Evolutionary conservation across 805 yeast genomes (phyloP), one percentile per base, ranked within the genome.

Genomic region (Isabelozyma heimii): DNA sequence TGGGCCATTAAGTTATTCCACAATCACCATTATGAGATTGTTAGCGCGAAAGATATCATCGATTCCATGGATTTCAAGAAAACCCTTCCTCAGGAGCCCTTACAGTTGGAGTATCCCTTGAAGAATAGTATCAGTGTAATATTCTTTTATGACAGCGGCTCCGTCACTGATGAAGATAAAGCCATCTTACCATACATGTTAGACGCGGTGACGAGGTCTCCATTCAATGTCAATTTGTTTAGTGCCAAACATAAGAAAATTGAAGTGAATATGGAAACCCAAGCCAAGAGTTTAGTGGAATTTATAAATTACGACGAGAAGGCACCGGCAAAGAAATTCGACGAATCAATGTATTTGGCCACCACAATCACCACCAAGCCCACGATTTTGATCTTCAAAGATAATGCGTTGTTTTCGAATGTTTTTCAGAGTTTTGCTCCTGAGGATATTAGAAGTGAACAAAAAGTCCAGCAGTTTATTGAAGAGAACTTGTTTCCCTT

Each of bases 391-490:
- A 69, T 85, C 17, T 79, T 84, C 62, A 84, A 80, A 55, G 85
- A 85, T 47, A 77, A 79, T 46, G 69, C 82, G 12, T 60, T 80
- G 47, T 58, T 78, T 30, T 76, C 88, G 0, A 67, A 70, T 4
- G 76, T 84, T 5, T 84, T 65, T 53, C 87, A 80, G 54, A 82
- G 81, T 48, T 82, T 80, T 65, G 83, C 84, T 0, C 79, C 89
- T 6, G 81, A 81, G 44, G 89, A 86, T 55, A 75, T 79, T 48
- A 75, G 94, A 53, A 75, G 80, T 53, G 64, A 65, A 14, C 70
- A 69, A 17, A 63, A 68, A 38, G 70, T 87, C 8, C 60, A 73
- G 53, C 60, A 75, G 13, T 87, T 86, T 71, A 65, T 87, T 27
- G 59, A 63, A 28, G 63, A 68, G 42, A 72, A 79, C 54, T 69